phyloP scores from a whole-genome alignment of 441 rosid species.

The Manihot esculenta region DNA sequence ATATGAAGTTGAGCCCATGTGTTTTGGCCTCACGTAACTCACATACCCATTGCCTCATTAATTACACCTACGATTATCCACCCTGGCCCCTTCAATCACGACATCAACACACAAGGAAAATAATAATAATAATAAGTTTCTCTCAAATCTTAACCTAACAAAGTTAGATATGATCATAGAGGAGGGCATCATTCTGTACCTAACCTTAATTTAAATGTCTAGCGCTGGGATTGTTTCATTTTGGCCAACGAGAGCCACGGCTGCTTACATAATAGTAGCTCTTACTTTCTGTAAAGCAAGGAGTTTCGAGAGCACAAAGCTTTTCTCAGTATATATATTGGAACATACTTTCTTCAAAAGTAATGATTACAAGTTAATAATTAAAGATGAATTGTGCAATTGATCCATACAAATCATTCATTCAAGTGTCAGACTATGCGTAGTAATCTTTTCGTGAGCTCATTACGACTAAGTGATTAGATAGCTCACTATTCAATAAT shows the following conservation, averaged over 20 bases:
- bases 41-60: constrained; percentile 10
- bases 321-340: constrained; percentile 5
- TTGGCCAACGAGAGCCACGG: background rate
- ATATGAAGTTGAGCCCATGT: constrained; percentile 8
- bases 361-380: constrained; percentile 15
- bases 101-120: constrained; percentile 6
- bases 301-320: constrained; percentile 10
- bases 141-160: background rate
- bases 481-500: background rate
- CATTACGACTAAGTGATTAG: constrained; percentile 1
- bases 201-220: constrained; percentile 15
- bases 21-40: constrained; percentile 34
- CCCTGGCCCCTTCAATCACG: constrained; percentile 41
- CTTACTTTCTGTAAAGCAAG: constrained; percentile 17
- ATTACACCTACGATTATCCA: constrained; percentile 8
- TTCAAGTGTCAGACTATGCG: constrained; percentile 4
- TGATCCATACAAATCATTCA: background rate
- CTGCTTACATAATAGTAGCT: background rate
- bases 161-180: background rate
- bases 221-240: background rate
- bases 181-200: constrained; percentile 29
- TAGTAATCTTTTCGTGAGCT: constrained; percentile 5
- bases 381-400: background rate
- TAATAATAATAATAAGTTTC: background rate
- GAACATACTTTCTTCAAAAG: constrained; percentile 6